Evolutionary conservation across 441 rosid genomes (phyloP).

Genomic region (Aleurites moluccanus): DNA sequence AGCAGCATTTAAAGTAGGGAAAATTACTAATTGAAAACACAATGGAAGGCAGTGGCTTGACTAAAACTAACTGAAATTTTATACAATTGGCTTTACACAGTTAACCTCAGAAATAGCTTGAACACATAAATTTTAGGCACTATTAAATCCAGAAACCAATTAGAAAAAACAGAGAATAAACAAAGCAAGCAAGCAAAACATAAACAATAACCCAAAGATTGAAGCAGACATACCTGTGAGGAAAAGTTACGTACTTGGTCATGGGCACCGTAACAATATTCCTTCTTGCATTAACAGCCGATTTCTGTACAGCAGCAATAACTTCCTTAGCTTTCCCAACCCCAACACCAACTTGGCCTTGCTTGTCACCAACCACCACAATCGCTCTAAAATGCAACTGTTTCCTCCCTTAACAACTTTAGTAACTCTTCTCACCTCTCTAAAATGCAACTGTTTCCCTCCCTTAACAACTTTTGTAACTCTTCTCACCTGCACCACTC

Average conservation of each 20-base stretch:
- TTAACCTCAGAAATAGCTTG: neutral
- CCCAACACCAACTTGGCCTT: slow-evolving; percentile 82
- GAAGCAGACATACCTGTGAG: slow-evolving; percentile 56
- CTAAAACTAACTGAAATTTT: neutral
- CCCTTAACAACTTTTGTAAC: slow-evolving; percentile 96
- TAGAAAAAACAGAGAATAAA: neutral
- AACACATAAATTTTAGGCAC: neutral
- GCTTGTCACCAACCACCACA: slow-evolving; percentile 88
- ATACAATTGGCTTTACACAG: neutral
- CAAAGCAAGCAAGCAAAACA: neutral
- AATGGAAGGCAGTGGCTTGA: neutral
- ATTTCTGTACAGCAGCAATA: slow-evolving; percentile 76
- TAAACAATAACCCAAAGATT: neutral
- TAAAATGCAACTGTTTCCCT: slow-evolving; percentile 80
- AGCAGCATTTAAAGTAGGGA: no score
- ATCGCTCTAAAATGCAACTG: slow-evolving; percentile 76
- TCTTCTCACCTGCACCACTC: slow-evolving; percentile 78
- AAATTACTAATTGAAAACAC: neutral
- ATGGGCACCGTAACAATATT: slow-evolving; percentile 74
- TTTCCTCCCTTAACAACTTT: slow-evolving; percentile 91
- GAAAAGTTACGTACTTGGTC: slow-evolving; percentile 90
- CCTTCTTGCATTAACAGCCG: slow-evolving; percentile 75
- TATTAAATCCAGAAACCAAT: neutral
- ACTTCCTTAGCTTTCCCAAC: slow-evolving; percentile 95
- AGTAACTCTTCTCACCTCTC: slow-evolving; percentile 77